Conservation (phyloP, 2,329 filamentous ascomycete genomes). For the Annulohypoxylon truncatum region DNA sequence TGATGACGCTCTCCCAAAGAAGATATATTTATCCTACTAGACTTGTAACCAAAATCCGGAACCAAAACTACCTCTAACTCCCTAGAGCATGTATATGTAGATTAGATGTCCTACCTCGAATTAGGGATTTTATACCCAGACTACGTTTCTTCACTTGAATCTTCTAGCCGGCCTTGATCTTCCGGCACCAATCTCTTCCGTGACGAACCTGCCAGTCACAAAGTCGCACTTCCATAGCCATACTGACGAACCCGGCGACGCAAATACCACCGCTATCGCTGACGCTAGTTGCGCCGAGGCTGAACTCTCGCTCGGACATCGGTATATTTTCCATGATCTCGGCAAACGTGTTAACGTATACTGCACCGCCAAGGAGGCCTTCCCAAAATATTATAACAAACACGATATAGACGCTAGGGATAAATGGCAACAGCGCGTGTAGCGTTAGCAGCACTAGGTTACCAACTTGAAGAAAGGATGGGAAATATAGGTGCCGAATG, state of each 20-base stretch:
- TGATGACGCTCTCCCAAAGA: background rate
- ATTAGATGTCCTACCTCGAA: background rate
- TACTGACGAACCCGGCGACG: constrained; percentile 84
- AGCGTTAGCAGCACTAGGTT: constrained; percentile 80
- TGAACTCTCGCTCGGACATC: constrained; percentile 86
- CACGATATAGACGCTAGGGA: constrained; percentile 87
- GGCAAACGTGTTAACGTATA: constrained; percentile 96
- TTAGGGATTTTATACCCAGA: background rate
- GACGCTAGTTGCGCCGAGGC: constrained; percentile 87
- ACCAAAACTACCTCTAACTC: background rate
- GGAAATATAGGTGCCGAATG: constrained; percentile 82
- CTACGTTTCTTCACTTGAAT: background rate
- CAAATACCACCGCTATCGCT: constrained; percentile 94
- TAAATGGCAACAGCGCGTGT: constrained; percentile 83
- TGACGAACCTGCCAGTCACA: constrained; percentile 87
- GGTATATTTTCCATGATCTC: constrained; percentile 89
- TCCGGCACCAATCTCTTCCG: constrained; percentile 79
- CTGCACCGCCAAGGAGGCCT: constrained; percentile 86
- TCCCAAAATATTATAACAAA: constrained; percentile 94
- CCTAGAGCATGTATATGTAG: background rate
- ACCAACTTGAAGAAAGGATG: constrained; percentile 81
- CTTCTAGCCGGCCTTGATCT: constrained; percentile 58
- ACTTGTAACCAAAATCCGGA: background rate
- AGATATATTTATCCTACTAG: background rate
- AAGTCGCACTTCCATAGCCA: constrained; percentile 82